Evolutionary conservation across 345 rosid species (phyloP), one percentile per base, ranked within the genome.

Genomic region (Excoecaria agallocha): DNA sequence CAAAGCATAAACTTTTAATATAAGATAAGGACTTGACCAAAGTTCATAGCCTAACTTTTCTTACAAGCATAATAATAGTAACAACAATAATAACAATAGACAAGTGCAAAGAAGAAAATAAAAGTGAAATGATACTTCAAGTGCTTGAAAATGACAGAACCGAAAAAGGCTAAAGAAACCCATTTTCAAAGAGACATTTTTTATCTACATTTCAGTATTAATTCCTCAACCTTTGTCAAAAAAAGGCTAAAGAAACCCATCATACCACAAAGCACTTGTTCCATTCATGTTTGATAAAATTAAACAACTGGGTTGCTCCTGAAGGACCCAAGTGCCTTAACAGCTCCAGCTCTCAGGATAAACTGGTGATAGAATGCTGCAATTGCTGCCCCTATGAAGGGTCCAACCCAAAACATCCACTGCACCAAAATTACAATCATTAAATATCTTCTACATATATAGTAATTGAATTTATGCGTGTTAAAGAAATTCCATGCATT

Each of bases 321-420:
- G 82, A 93, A 89, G 67, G 98, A 91, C 11, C 91, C 91, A 75
- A 91, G 87, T 16, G 97, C 98, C 86, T 87, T 93, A 13, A 60
- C 85, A 67, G 96, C 96, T 43, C 84, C 94, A 35, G 96, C 97
- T 77, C 98, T 88, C 88, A 88, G 72, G 78, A 91, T 88, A 82
- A 85, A 90, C 56, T 87, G 94, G 82, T 93, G 93, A 84, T 90
- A 91, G 85, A 93, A 87, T 8, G 98, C 91, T 76, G 98, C 98
- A 75, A 88, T 80, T 52, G 94, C 89, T 70, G 98, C 98, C 0
- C 98, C 96, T 45, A 87, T 75, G 74, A 93, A 83, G 37, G 97
- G 98, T 79, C 97, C 96, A 10, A 87, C 98, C 98, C 92, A 90
- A 68, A 91, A 93, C 46, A 91, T 88, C 96, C 96, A 93, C 97